Conservation (phyloP, 495 filamentous ascomycete genomes). For the Rusavskia elegans region DNA sequence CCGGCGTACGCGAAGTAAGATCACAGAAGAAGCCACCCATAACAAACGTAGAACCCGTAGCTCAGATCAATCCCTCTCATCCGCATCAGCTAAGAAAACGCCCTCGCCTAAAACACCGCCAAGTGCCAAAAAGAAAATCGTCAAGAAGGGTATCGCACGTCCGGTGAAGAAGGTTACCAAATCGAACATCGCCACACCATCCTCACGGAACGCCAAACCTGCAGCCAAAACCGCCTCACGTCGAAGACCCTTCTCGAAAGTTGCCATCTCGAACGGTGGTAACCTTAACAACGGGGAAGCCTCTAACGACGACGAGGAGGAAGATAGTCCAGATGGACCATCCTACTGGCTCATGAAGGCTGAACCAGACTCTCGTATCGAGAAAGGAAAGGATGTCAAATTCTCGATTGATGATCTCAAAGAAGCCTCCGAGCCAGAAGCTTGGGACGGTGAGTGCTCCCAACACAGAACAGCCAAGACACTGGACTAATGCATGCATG, state of each 20-base stretch:
- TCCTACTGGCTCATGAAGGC: slow-evolving; percentile 90
- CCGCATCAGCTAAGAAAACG: neutral
- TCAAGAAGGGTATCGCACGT: neutral
- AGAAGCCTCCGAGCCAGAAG: slow-evolving; percentile 42
- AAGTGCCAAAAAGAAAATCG: neutral
- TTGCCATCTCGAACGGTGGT: neutral
- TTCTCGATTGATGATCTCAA: slow-evolving; percentile 91
- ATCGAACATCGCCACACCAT: neutral
- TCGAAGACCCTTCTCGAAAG: neutral
- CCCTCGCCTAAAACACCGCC: neutral
- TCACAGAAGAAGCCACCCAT: neutral
- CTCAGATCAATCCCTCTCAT: neutral
- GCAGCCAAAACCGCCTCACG: too few species aligned
- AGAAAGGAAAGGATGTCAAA: slow-evolving; percentile 72
- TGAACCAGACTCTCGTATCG: slow-evolving; percentile 73
- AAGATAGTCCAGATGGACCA: slow-evolving; percentile 7
- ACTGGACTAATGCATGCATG: neutral
- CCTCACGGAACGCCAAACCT: neutral
- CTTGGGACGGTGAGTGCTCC: slow-evolving; percentile 60
- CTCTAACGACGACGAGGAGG: slow-evolving; percentile 1
- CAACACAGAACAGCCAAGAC: neutral
- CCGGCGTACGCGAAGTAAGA: neutral
- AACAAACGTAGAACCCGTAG: neutral
- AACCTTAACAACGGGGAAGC: neutral
- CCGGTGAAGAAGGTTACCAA: neutral